phyloP scores from a whole-genome alignment of 257 asterid genomes.

The Forsythia suspensa region DNA sequence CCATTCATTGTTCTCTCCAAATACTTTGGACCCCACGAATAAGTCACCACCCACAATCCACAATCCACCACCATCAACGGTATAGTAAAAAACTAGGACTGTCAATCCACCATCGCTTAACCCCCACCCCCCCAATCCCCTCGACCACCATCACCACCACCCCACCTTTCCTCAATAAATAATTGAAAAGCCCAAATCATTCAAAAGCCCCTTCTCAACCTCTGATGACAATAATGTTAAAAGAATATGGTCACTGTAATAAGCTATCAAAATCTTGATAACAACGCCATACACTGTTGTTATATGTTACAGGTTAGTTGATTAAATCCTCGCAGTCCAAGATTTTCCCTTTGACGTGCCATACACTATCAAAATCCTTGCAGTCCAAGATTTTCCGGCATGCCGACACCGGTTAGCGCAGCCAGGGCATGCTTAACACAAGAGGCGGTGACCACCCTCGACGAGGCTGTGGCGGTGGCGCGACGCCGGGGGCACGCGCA shows the following conservation, averaged over 20 bases:
- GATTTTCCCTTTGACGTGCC: neutral
- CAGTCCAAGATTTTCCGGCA: conserved; percentile 13
- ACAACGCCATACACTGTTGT: conserved; percentile 14
- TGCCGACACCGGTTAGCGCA: conserved; percentile 87
- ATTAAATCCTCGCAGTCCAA: neutral
- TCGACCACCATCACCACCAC: conserved; percentile 13
- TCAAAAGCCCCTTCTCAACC: conserved; percentile 39
- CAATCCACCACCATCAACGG: conserved; percentile 20
- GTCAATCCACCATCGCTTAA: conserved; percentile 19
- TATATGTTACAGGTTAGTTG: neutral
- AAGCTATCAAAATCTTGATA: conserved; percentile 19
- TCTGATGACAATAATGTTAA: conserved; percentile 16
- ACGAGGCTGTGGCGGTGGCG: conserved; percentile 85
- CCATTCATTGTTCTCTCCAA: conserved; percentile 27
- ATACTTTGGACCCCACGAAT: conserved; percentile 34
- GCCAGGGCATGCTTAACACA: conserved; percentile 88
- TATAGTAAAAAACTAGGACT: neutral
- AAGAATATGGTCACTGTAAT: conserved; percentile 21
- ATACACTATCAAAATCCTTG: neutral
- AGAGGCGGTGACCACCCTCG: conserved; percentile 66
- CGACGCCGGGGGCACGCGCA: conserved; percentile 88
- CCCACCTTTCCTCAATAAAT: conserved; percentile 22
- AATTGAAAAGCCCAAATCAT: conserved; percentile 32
- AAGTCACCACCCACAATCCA: conserved; percentile 34
- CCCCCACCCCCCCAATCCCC: conserved; percentile 18